Base-by-base conservation (phyloP, 1,139 yeast genomes). In the Hansenula lynferdii region DNA sequence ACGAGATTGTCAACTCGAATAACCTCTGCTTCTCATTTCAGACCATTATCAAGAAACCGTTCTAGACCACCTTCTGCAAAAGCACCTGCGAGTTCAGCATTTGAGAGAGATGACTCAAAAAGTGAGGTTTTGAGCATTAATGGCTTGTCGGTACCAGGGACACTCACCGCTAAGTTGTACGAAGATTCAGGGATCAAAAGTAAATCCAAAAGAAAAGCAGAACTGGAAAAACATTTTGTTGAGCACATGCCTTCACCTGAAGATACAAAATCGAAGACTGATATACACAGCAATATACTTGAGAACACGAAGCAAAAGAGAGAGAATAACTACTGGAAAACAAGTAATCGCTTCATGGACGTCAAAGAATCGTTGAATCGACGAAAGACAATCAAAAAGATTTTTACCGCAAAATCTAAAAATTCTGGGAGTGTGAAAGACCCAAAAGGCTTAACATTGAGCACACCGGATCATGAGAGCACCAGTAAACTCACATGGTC, bases 131-230 rank as follows among this genome's bases (percentile, higher is more conserved):
- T 27, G 6, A 27, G 29, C n/a, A 17, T 10, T 17, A 27, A 17
- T 17, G 8, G 10, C 4, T 4, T 31, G 11, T 37, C 39, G 2
- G 26, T 37, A 2, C 45, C 46, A 3, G 50, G 49, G 2, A 41
- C 46, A 2, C 18, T 45, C 2, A 47, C 48, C 2, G 49, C 52
- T 0, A 37, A 35, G 17, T 34, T 48, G 19, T 43, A 26, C 14
- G 35, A 27, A 14, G 42, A 44, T 8, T 28, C 33, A 11, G 45
- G 39, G 3, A n/a, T 34, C 2, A 8, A 28, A 6, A 26, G 25
- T 15, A 12, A 14, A 8, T 16, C 9, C 3, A 10, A 4, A 14
- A 15, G 14, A 12, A 31, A n/a, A 12, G 7, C 21, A n/a, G 23
- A 18, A 16, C 12, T 9, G 6, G 15, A 26, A 16, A 30, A 12